phyloP scores from a whole-genome alignment of 768 basidiomycete genomes.

The Mycena albidolilacea region DNA sequence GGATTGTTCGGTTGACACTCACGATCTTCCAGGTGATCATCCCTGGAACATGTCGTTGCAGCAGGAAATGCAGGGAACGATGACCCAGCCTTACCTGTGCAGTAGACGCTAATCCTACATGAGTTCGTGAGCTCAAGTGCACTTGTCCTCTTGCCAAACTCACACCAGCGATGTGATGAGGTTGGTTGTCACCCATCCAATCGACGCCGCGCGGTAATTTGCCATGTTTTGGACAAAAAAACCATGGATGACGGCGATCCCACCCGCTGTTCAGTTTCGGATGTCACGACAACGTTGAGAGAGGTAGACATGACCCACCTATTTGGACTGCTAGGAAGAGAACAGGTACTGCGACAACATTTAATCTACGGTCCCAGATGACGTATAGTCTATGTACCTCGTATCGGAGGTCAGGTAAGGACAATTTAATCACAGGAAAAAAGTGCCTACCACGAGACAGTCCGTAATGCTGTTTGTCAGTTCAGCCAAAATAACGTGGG shows the following conservation, averaged over 20 bases:
- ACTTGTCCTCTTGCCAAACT: neutral
- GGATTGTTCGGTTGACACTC: neutral
- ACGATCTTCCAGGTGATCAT: constrained; percentile 10
- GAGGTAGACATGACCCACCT: neutral
- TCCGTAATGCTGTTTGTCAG: constrained; percentile 10
- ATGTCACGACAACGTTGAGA: neutral
- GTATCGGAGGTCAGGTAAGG: neutral
- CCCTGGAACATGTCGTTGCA: neutral
- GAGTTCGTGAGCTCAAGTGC: neutral
- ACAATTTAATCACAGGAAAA: neutral
- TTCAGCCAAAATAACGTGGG: constrained; percentile 1
- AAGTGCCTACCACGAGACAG: constrained; percentile 7
- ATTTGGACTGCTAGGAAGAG: neutral
- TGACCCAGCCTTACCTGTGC: constrained; percentile 5
- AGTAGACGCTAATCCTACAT: constrained; percentile 5
- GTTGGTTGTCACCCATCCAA: constrained; percentile 11
- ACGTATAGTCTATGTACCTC: constrained; percentile 10
- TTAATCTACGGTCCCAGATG: neutral
- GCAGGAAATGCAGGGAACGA: neutral
- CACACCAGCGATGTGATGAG: constrained; percentile 5
- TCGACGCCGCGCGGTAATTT: neutral
- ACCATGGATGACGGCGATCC: neutral
- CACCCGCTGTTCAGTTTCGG: constrained; percentile 8
- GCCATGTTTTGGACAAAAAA: neutral
- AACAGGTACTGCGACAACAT: constrained; percentile 3